Conservation (phyloP, 2,329 filamentous ascomycete species). For the Aureobasidium sp. region DNA sequence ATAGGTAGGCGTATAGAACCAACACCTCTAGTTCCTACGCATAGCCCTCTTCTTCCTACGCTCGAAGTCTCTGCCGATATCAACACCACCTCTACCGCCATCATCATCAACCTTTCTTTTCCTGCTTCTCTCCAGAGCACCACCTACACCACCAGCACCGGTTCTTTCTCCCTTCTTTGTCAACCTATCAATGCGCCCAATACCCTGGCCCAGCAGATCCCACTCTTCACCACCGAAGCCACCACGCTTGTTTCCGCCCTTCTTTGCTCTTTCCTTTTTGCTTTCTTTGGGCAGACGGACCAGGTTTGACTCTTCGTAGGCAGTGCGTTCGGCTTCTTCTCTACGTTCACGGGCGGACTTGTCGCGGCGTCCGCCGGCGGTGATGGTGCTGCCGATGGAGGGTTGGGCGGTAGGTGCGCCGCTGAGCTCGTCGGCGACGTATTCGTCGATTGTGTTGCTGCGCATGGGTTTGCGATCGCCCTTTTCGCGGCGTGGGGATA, state of each 20-base stretch:
- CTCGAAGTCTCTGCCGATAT: slow-evolving; percentile 16
- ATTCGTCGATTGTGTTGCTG: slow-evolving; percentile 86
- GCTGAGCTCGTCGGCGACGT: slow-evolving; percentile 76
- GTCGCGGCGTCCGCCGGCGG: slow-evolving; percentile 63
- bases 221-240: slow-evolving; percentile 92
- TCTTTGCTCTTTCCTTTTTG: slow-evolving; percentile 74
- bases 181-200: slow-evolving; percentile 76
- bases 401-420: slow-evolving; percentile 73
- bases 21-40: slow-evolving; percentile 9
- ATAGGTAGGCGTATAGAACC: background rate
- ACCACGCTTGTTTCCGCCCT: slow-evolving; percentile 30
- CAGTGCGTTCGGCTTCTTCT: slow-evolving; percentile 66
- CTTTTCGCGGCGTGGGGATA: slow-evolving; percentile 49
- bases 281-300: slow-evolving; percentile 74
- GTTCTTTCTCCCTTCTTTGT: slow-evolving; percentile 48
- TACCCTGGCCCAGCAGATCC: slow-evolving; percentile 73
- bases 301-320: slow-evolving; percentile 92
- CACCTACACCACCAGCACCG: slow-evolving; percentile 45
- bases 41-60: slow-evolving; percentile 15
- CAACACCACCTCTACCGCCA: slow-evolving; percentile 56
- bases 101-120: slow-evolving; percentile 70
- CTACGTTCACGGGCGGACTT: slow-evolving; percentile 70
- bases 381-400: slow-evolving; percentile 84
- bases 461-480: slow-evolving; percentile 58
- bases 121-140: slow-evolving; percentile 71